Conservation (phyloP, 2,329 filamentous ascomycete species). For the Sarocladium oryzae region DNA sequence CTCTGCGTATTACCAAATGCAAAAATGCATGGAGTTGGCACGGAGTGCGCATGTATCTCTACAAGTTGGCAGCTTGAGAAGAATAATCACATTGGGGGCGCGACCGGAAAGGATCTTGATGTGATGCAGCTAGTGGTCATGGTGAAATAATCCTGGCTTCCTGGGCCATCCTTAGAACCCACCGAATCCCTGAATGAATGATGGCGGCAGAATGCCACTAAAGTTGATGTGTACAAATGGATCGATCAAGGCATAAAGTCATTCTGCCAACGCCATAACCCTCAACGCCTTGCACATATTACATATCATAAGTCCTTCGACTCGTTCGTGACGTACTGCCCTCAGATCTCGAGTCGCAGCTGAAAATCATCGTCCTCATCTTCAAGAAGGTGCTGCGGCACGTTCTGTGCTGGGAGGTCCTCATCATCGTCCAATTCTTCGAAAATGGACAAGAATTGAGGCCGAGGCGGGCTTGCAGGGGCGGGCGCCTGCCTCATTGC, state of each 20-base stretch:
- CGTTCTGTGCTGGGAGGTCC: constrained; percentile 23
- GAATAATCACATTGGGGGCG: too few species aligned
- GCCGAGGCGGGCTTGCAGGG: constrained; percentile 27
- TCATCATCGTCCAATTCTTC: constrained; percentile 40
- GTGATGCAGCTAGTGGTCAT: too few species aligned
- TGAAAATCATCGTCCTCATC: constrained; percentile 52
- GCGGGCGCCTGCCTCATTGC: constrained; percentile 15
- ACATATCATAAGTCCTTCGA: not conserved
- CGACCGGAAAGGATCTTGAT: too few species aligned
- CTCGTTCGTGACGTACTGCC: not conserved
- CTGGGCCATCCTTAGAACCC: too few species aligned
- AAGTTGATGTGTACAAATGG: too few species aligned
- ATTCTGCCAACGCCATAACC: constrained; percentile 11
- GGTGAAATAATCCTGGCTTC: too few species aligned
- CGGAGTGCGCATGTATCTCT: too few species aligned
- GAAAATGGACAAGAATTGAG: constrained; percentile 54
- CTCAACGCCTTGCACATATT: not conserved
- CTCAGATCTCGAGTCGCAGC: constrained; percentile 36
- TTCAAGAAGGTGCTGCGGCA: constrained; percentile 19
- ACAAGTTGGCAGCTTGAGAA: too few species aligned
- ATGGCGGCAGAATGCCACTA: too few species aligned
- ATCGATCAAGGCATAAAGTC: constrained; percentile 11
- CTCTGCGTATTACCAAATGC: not conserved
- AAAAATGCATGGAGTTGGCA: too few species aligned
- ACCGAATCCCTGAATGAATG: too few species aligned